phyloP scores from a whole-genome alignment of 768 basidiomycete genomes.

The Mycena crocata region DNA sequence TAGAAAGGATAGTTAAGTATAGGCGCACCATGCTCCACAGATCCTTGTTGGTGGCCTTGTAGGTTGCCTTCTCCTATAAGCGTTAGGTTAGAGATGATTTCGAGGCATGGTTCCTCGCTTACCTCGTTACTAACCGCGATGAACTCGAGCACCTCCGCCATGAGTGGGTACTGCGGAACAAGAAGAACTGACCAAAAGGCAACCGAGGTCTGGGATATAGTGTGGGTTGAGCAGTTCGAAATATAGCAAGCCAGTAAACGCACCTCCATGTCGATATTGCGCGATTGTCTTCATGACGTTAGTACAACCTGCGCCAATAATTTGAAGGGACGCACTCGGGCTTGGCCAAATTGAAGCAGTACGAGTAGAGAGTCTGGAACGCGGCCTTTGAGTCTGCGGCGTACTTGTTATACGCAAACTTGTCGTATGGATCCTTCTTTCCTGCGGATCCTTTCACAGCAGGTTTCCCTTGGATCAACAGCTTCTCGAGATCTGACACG shows the following conservation, averaged over 20 bases:
- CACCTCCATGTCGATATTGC: constrained; percentile 88
- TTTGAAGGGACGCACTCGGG: constrained; percentile 63
- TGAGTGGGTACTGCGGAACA: constrained; percentile 72
- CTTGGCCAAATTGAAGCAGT: constrained; percentile 78
- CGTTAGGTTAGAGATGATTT: constrained; percentile 38
- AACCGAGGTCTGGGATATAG: constrained; percentile 63
- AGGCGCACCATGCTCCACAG: constrained; percentile 85
- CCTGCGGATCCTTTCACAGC: constrained; percentile 49
- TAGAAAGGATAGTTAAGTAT: not conserved
- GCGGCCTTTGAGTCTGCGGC: constrained; percentile 60
- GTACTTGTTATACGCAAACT: constrained; percentile 61
- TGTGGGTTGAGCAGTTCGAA: not conserved
- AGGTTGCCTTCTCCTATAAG: constrained; percentile 61
- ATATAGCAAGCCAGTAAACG: constrained; percentile 27
- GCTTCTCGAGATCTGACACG: constrained; percentile 69
- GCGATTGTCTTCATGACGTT: constrained; percentile 61
- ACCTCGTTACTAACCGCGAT: constrained; percentile 61
- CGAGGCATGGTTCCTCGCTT: not conserved
- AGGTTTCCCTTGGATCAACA: constrained; percentile 67
- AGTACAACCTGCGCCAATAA: not conserved
- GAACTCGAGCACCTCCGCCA: constrained; percentile 73
- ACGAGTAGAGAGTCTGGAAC: constrained; percentile 76
- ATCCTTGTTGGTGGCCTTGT: constrained; percentile 87
- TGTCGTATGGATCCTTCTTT: constrained; percentile 66
- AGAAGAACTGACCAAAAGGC: constrained; percentile 85